Evolutionary conservation across 1,284 basidiomycete species (phyloP).

Genomic region (Cutaneotrichosporon sp.): DNA sequence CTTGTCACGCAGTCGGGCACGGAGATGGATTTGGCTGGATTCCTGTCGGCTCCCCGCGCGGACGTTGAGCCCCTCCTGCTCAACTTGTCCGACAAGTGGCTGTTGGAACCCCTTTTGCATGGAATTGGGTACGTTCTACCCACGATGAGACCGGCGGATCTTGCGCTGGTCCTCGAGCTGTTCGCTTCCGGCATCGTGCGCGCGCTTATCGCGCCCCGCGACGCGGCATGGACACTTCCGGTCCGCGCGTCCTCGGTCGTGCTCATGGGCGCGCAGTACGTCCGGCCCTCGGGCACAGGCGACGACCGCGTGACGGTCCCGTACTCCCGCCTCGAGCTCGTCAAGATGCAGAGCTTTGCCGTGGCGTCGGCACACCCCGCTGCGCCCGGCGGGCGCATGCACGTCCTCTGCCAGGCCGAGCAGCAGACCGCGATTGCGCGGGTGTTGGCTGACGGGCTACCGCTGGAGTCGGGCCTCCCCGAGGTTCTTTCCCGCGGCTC

Average conservation of each 20-base stretch:
- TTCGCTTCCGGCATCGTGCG: conserved; percentile 74
- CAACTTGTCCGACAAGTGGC: conserved; percentile 60
- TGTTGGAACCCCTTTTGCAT: conserved; percentile 73
- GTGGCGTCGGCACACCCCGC: conserved; percentile 43
- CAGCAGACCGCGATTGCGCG: conserved; percentile 69
- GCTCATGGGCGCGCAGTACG: conserved; percentile 88
- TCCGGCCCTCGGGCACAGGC: conserved; percentile 48
- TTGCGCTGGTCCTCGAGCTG: conserved; percentile 72
- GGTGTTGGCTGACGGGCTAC: conserved; percentile 79
- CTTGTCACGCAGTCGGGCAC: conserved; percentile 82
- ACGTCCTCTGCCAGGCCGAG: conserved; percentile 82
- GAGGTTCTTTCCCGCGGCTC: conserved; percentile 19
- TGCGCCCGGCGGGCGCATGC: conserved; percentile 58
- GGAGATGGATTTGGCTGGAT: conserved; percentile 67
- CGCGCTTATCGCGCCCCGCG: conserved; percentile 76
- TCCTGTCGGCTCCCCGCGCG: conserved; percentile 58
- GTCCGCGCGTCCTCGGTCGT: conserved; percentile 74
- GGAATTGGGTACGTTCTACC: conserved; percentile 85
- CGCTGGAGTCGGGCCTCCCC: conserved; percentile 74
- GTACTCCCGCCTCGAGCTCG: conserved; percentile 74
- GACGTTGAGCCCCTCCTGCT: conserved; percentile 61
- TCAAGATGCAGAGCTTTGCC: conserved; percentile 86
- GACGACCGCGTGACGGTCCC: conserved; percentile 65
- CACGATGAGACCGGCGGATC: conserved; percentile 65
- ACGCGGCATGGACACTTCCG: conserved; percentile 80